These are phyloP conservation scores for Blastomyces gilchristii DNA, from an alignment of 2,329 filamentous ascomycete genomes.

Conservation along the genomic window DNA sequence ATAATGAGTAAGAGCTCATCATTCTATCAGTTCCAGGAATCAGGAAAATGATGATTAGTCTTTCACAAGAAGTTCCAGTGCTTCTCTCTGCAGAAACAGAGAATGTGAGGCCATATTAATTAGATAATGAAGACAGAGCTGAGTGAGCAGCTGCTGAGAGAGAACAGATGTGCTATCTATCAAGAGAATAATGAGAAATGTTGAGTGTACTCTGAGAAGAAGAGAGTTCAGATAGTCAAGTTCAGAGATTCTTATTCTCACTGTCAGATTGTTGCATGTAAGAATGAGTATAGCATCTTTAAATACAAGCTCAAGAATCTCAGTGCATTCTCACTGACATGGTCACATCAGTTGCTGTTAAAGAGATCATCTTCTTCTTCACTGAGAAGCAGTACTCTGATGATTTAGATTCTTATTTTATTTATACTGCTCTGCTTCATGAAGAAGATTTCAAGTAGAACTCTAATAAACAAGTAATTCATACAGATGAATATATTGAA, in stretches of 20 bases:
- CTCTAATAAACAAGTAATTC: not conserved
- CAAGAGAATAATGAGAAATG: not conserved
- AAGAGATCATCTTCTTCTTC: not conserved
- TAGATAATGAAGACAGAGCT: not conserved
- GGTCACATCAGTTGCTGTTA: not conserved
- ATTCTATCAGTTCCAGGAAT: not conserved
- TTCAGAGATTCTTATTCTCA: too few relatives aligned
- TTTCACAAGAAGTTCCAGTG: not conserved
- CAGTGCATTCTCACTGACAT: not conserved
- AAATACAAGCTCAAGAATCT: not conserved
- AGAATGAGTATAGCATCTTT: not conserved
- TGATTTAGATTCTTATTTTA: not conserved
- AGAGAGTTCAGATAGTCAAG: not conserved
- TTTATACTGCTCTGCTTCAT: not conserved
- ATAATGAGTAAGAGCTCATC: not conserved
- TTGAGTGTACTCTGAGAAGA: not conserved
- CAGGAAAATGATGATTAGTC: not conserved
- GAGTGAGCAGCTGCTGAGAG: not conserved
- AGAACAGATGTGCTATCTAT: not conserved
- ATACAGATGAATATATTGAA: not conserved
- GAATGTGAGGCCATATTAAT: not conserved
- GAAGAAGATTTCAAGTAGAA: not conserved
- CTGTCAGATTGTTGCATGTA: not conserved
- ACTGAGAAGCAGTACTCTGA: not conserved
- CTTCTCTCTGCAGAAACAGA: not conserved